Evolutionary conservation across 768 basidiomycete species (phyloP).

Genomic region (Peribolospora kevripleyi): DNA sequence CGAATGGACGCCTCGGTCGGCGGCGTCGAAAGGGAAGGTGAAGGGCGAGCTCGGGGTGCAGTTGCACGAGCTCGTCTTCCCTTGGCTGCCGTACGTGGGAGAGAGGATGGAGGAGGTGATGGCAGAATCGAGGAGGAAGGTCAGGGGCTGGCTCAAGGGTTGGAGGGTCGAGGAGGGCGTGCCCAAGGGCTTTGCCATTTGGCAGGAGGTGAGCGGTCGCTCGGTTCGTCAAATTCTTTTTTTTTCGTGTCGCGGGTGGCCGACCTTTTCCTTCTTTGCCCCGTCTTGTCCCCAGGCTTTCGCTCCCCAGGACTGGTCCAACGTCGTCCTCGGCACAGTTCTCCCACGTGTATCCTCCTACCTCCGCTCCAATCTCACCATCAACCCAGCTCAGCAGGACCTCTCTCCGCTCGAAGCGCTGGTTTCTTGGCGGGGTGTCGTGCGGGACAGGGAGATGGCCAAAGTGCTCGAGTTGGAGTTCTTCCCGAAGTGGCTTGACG

Average conservation of each 20-base stretch:
- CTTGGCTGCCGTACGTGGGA: constrained; percentile 81
- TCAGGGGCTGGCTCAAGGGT: constrained; percentile 47
- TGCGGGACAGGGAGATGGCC: constrained; percentile 51
- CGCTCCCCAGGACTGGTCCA: constrained; percentile 61
- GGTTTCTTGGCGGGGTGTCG: constrained; percentile 46
- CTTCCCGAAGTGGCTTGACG: constrained; percentile 91
- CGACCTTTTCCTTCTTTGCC: not conserved
- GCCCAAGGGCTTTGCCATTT: constrained; percentile 47
- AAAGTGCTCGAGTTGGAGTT: constrained; percentile 75
- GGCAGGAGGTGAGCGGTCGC: constrained; percentile 44
- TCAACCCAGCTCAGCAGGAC: constrained; percentile 78
- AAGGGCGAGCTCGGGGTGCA: constrained; percentile 27
- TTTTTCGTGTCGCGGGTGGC: not conserved
- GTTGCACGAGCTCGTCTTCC: constrained; percentile 64
- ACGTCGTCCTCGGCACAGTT: constrained; percentile 65
- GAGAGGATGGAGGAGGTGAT: constrained; percentile 50
- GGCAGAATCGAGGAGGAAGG: constrained; percentile 61
- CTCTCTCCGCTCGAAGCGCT: constrained; percentile 57
- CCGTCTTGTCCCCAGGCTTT: constrained; percentile 33
- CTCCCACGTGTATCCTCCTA: constrained; percentile 69
- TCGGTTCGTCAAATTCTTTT: not conserved
- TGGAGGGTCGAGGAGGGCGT: constrained; percentile 52
- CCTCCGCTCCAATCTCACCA: constrained; percentile 50
- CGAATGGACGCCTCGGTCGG: constrained; percentile 40
- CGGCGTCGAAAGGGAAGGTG: too few relatives aligned